A percentile compares a stretch with the other conserved stretches of the same genome.
These are phyloP conservation scores for Fusarium penzigii DNA, from an alignment of 2,329 filamentous ascomycete genomes.

Conservation along the genomic window DNA sequence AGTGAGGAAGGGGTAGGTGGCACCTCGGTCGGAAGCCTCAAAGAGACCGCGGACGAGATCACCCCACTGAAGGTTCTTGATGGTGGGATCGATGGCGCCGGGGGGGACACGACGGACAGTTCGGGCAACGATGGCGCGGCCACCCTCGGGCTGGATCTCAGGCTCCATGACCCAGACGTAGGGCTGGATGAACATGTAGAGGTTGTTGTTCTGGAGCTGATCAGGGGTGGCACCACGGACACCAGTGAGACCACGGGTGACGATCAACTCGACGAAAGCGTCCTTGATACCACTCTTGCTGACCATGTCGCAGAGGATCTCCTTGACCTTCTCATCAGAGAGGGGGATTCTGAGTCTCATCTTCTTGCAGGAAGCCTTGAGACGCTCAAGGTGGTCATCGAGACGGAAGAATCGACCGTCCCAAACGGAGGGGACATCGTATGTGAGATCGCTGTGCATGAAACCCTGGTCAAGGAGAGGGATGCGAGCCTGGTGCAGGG, in stretches of 20 bases:
- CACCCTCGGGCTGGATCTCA: slow-evolving; percentile 40
- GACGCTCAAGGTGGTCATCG: slow-evolving; percentile 47
- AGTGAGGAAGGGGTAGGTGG: slow-evolving; percentile 49
- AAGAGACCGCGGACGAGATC: slow-evolving; percentile 47
- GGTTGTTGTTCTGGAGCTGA: slow-evolving; percentile 41
- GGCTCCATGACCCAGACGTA: slow-evolving; percentile 55
- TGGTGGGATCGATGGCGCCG: slow-evolving; percentile 49
- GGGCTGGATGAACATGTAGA: slow-evolving; percentile 51
- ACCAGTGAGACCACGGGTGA: slow-evolving; percentile 48
- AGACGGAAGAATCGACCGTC: slow-evolving; percentile 53
- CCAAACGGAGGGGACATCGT: slow-evolving; percentile 54
- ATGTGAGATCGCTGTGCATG: slow-evolving; percentile 52
- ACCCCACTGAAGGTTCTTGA: slow-evolving; percentile 55
- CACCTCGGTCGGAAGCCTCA: slow-evolving; percentile 48
- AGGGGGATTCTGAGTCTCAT: slow-evolving; percentile 46
- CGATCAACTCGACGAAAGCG: slow-evolving; percentile 52
- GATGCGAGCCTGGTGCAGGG: slow-evolving; percentile 48
- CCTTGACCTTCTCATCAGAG: slow-evolving; percentile 39
- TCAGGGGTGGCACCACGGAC: slow-evolving; percentile 38
- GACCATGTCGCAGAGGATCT: slow-evolving; percentile 46
- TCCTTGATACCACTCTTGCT: slow-evolving; percentile 47
- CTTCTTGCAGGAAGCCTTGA: slow-evolving; percentile 47
- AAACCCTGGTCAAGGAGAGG: slow-evolving; percentile 54
- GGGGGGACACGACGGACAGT: slow-evolving; percentile 47
- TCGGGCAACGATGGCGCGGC: slow-evolving; percentile 44